Percentiles rank a stretch among this genome's conserved stretches.
Conservation (phyloP, 1,284 basidiomycete species). For the Cryptococcus sp. region DNA sequence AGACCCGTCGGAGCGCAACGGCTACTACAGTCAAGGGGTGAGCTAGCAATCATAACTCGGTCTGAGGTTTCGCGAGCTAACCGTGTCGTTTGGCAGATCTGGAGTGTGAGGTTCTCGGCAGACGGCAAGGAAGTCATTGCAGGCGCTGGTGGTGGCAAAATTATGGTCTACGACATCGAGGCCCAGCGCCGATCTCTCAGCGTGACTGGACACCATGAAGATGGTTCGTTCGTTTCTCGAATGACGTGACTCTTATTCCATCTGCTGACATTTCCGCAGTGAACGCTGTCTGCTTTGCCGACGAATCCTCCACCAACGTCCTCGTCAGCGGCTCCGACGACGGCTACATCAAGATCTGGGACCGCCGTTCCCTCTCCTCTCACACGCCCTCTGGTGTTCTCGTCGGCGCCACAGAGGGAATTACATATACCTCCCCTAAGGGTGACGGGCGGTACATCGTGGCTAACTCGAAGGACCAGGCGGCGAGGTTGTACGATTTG, state of each 20-base stretch:
- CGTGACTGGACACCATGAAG: constrained; percentile 78
- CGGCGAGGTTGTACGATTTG: constrained; percentile 87
- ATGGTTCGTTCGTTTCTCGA: constrained; percentile 52
- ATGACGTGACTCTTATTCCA: background rate
- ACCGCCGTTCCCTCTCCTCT: constrained; percentile 79
- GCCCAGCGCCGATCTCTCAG: constrained; percentile 73
- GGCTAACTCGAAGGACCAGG: constrained; percentile 97
- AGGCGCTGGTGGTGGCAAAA: constrained; percentile 50
- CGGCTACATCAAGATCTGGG: constrained; percentile 93
- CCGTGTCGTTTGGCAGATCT: constrained; percentile 56
- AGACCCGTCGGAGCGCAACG: constrained; percentile 46
- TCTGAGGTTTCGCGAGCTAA: background rate
- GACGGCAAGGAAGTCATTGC: constrained; percentile 86
- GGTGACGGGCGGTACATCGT: constrained; percentile 91
- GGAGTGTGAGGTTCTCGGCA: constrained; percentile 91
- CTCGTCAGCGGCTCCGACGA: constrained; percentile 93
- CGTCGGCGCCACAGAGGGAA: constrained; percentile 91
- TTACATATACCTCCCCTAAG: constrained; percentile 82
- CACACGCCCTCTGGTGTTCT: constrained; percentile 85
- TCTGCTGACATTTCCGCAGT: constrained; percentile 51
- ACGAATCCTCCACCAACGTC: constrained; percentile 85
- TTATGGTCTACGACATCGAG: constrained; percentile 82
- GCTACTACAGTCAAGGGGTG: constrained; percentile 58
- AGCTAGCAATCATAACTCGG: constrained; percentile 7
- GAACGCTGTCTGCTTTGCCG: constrained; percentile 95